Evolutionary conservation across 768 basidiomycete genomes (phyloP).

Genomic region (Suillus alpinus): DNA sequence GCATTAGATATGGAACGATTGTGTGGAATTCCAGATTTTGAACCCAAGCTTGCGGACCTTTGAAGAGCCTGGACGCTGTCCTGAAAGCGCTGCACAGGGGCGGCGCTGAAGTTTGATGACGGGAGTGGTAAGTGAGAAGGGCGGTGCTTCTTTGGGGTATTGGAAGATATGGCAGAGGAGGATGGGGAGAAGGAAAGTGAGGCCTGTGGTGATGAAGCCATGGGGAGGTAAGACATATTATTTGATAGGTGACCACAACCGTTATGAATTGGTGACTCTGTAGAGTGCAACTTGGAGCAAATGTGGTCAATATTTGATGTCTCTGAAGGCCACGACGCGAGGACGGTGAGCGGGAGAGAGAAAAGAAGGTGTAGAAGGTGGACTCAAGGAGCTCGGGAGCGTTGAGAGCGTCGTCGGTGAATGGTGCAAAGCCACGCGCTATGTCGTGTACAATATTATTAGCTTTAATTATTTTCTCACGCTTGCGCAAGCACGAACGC

Average conservation of each 20-base stretch:
- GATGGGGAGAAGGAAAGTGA: slow-evolving; percentile 13
- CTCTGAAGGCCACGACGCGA: background rate
- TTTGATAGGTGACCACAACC: background rate
- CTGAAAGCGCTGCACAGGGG: slow-evolving; percentile 13
- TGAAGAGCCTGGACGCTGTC: slow-evolving; percentile 3
- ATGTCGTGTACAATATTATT: background rate
- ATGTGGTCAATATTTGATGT: background rate
- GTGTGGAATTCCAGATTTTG: slow-evolving; percentile 5
- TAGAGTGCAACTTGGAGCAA: background rate
- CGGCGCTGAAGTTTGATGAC: slow-evolving; percentile 15
- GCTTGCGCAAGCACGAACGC: too few relatives aligned
- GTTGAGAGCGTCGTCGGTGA: background rate
- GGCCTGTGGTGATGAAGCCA: slow-evolving; percentile 11
- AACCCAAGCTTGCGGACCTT: slow-evolving; percentile 12
- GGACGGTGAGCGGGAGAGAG: background rate
- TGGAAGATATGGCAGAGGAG: background rate
- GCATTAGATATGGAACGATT: slow-evolving; percentile 9
- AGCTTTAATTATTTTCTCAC: background rate
- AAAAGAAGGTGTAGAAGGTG: background rate
- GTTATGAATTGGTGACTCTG: background rate
- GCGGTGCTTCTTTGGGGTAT: slow-evolving; percentile 5
- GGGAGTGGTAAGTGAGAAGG: slow-evolving; percentile 15
- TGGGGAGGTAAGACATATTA: background rate
- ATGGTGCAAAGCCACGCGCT: background rate
- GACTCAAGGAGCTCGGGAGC: background rate